Conservation (phyloP, 2,329 filamentous ascomycete genomes). For the Neospermospora avenae region DNA sequence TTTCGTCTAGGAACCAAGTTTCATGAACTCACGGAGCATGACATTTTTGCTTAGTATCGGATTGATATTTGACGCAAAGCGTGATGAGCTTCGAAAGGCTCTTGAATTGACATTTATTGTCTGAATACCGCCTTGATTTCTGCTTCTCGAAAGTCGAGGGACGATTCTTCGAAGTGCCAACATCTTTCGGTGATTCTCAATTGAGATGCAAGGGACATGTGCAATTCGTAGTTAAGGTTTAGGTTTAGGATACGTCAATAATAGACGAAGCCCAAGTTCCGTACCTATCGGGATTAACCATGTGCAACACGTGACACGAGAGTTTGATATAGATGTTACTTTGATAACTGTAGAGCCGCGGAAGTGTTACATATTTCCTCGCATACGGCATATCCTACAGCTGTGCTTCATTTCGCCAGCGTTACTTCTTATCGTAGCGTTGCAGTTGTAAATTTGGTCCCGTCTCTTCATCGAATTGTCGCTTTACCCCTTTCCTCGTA, state of each 20-base stretch:
- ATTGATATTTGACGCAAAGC: constrained; percentile 45
- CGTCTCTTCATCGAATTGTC: too few species aligned
- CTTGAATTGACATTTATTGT: background rate
- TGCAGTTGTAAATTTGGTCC: too few species aligned
- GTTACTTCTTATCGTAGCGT: too few species aligned
- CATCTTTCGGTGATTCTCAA: background rate
- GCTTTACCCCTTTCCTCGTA: background rate
- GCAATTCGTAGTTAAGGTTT: too few species aligned
- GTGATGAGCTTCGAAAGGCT: constrained; percentile 33
- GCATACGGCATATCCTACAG: too few species aligned
- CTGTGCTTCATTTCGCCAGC: too few species aligned
- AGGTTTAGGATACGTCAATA: background rate
- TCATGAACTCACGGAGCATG: constrained; percentile 40
- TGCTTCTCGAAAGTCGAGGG: background rate
- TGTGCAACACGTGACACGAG: background rate
- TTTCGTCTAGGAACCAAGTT: too few species aligned
- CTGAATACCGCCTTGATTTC: background rate
- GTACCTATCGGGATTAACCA: background rate
- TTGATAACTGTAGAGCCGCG: too few species aligned
- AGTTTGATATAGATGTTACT: too few species aligned
- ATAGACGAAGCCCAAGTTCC: background rate
- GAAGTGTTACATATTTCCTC: too few species aligned
- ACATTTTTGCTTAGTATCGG: constrained; percentile 57
- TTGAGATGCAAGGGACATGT: background rate
- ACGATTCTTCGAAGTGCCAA: background rate